Evolutionary conservation across 1,284 basidiomycete species (phyloP).

Genomic region (Cerrena zonata): DNA sequence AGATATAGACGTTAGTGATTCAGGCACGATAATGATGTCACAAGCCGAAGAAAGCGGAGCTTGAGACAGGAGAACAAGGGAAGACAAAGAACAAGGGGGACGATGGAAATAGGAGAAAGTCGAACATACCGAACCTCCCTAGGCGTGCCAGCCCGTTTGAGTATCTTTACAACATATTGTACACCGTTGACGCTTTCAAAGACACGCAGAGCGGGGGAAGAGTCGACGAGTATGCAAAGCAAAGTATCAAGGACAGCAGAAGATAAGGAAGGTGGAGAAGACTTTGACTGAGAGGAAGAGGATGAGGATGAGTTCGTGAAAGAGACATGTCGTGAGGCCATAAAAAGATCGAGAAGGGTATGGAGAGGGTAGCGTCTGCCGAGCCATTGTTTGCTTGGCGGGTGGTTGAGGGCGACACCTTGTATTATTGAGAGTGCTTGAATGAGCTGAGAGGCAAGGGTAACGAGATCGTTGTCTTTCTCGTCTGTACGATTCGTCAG

Average conservation of each 20-base stretch:
- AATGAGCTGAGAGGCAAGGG: conserved; percentile 44
- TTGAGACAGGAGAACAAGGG: background rate
- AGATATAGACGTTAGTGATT: background rate
- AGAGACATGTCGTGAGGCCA: conserved; percentile 60
- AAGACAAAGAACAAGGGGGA: background rate
- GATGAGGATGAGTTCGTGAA: conserved; percentile 18
- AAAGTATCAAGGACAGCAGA: conserved; percentile 75
- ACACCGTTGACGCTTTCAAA: conserved; percentile 76
- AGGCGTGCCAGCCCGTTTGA: conserved; percentile 76
- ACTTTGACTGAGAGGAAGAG: conserved; percentile 13
- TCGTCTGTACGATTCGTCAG: conserved; percentile 28
- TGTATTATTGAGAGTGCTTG: conserved; percentile 68
- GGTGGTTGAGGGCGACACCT: conserved; percentile 71
- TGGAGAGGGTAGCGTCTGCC: conserved; percentile 67
- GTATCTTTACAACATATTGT: conserved; percentile 73
- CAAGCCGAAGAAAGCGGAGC: background rate
- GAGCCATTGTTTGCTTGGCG: conserved; percentile 61
- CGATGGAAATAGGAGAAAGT: background rate
- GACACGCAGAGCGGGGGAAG: conserved; percentile 59
- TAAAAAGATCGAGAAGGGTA: conserved; percentile 65
- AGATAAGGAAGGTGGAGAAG: conserved; percentile 31
- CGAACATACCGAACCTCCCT: conserved; percentile 72
- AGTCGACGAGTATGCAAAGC: conserved; percentile 79
- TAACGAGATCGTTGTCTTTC: conserved; percentile 38
- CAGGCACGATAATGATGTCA: background rate